Conservation (phyloP, 495 filamentous ascomycete species). For the Podospora pseudopauciseta region DNA sequence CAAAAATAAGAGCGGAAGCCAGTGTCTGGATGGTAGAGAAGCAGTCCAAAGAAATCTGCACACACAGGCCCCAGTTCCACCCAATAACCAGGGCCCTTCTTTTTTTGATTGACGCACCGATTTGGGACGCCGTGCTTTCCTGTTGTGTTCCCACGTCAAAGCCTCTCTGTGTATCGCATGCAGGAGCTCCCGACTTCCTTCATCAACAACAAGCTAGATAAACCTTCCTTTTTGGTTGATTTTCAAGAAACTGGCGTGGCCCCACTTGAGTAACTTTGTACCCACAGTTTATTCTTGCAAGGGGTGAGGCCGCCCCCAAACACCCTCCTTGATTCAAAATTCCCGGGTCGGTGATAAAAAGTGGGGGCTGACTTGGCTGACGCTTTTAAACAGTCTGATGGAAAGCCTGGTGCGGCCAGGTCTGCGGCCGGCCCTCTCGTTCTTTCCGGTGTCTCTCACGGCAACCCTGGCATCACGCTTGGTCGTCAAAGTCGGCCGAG, state of each 20-base stretch:
- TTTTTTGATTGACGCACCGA: background rate
- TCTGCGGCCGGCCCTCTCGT: conserved; percentile 12
- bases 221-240: background rate
- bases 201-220: background rate
- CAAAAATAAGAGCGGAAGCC: background rate
- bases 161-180: background rate
- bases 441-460: background rate
- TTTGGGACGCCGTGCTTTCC: background rate
- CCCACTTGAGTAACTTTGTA: background rate
- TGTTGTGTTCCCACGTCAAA: background rate
- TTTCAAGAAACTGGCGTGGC: background rate
- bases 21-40: background rate
- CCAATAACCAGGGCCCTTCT: background rate
- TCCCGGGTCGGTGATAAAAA: background rate
- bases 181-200: background rate
- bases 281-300: background rate
- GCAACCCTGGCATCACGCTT: background rate
- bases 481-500: conserved; percentile 12
- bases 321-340: background rate
- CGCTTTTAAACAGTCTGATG: background rate
- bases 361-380: background rate
- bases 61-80: background rate
- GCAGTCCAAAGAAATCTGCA: background rate
- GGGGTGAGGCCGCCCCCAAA: background rate
- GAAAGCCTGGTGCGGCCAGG: conserved; percentile 11